Base-by-base conservation (phyloP, 805 yeast species). In the Wickerhamiella lipophila region DNA sequence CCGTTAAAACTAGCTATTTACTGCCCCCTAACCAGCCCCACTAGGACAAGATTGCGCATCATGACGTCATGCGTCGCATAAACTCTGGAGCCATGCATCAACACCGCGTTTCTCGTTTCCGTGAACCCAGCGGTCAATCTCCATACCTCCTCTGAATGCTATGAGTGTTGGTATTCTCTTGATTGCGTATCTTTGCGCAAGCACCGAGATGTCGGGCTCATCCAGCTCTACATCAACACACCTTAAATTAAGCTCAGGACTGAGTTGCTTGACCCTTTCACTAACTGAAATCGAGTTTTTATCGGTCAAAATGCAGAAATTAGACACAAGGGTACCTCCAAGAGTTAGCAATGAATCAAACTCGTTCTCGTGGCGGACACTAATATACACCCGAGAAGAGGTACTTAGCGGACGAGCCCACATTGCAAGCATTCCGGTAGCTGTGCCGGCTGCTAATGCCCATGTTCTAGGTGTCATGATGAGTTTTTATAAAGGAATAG, bases 151-250 rank as follows among this genome's bases (percentile, higher is more conserved):
- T 52, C 74, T 68, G 45, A 84, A 70, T 7, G 81, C 76, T 1
- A 85, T 79, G 2, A 84, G 65, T 0, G 81, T 72, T 2, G 95
- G 95, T 3, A 83, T 69, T 29, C 69, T 66, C 25, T 65, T 67
- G 18, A 79, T 74, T 18, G 72, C 70, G 59, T 80, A 85, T 42
- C 78, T 71, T 40, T 72, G 62, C 62, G 76, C 62, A 49, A 83
- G 64, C 9, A 76, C 83, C 43, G 72, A 70, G 19, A 80, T 78
- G 1, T 74, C 86, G 9, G 72, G 73, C 52, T 76, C 76, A 58
- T 83, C 92, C 29, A 79, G 69, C 57, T 83, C 83, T 15, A 83
- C 73, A 58, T 81, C 87, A 7, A 81, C 92, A 67, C 78, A 67
- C 56, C 77, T 75, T 29, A 83, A 70, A 42, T 78, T 73, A 48